Conservation (phyloP, 2,329 filamentous ascomycete genomes). For the Apiospora arundinis region DNA sequence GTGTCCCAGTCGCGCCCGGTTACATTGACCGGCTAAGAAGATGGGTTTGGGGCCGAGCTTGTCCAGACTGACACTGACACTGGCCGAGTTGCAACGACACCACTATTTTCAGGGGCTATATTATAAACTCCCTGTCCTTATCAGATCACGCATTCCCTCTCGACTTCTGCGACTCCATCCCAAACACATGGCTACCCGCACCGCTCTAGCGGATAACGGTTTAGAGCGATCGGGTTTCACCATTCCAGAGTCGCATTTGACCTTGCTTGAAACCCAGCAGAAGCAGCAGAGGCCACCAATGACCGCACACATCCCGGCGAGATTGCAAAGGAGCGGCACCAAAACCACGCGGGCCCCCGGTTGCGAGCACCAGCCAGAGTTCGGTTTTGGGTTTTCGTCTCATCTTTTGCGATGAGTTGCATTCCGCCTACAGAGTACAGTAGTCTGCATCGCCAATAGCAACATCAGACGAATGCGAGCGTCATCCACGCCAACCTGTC, state of each 20-base stretch:
- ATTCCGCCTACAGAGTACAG: not conserved
- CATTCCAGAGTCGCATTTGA: conserved; percentile 38
- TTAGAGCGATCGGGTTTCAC: conserved; percentile 39
- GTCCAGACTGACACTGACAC: conserved; percentile 19
- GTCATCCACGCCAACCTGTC: not conserved
- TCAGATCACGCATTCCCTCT: conserved; percentile 15
- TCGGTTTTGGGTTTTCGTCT: conserved; percentile 19
- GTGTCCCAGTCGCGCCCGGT: conserved; percentile 20
- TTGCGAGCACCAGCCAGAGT: not conserved
- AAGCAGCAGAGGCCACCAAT: conserved; percentile 1
- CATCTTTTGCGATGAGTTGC: conserved; percentile 20
- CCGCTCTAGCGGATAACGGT: conserved; percentile 38
- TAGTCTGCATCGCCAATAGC: conserved; percentile 8
- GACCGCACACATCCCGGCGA: conserved; percentile 33
- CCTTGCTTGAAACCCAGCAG: conserved; percentile 34
- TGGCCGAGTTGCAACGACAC: conserved; percentile 13
- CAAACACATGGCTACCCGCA: conserved; percentile 39
- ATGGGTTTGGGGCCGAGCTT: conserved; percentile 19
- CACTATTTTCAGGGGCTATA: conserved; percentile 23
- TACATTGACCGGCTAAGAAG: conserved; percentile 20
- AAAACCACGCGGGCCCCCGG: conserved; percentile 36
- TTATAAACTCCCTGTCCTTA: conserved; percentile 15
- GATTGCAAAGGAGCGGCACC: conserved; percentile 38
- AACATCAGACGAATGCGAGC: conserved; percentile 18
- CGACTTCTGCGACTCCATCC: conserved; percentile 26